Base-by-base conservation (phyloP, 2,329 filamentous ascomycete genomes). In the Byssoonygena ceratinophila region DNA sequence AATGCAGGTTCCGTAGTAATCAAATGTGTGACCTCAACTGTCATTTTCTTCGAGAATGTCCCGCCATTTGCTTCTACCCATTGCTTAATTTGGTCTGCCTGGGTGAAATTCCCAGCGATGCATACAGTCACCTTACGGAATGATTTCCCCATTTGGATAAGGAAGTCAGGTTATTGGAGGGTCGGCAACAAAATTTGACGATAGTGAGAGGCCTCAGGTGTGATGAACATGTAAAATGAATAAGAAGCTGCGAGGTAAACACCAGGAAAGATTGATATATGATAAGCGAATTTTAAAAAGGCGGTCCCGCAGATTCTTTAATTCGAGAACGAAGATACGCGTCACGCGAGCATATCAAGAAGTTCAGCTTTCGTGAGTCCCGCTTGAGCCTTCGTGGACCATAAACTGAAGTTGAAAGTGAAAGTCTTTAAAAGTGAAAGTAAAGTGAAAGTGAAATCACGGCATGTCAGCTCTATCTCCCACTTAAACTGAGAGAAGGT, bases 21-120 rank as follows among this genome's bases (percentile, higher is more conserved):
- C 0, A 95, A 70, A 66, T 94, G 88, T 0, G 88, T 94, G 8
- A 84, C 79, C 0, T 71, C 60, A 0, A 72, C 64, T 23, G 72
- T 73, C 16, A 87, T 67, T 0, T 73, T 68, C 1, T 71, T 64
- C 0, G 71, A 68, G 62, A 81, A 84, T 1, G 53, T 65, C 1
- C 85, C 88, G 5, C 79, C 81, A 54, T 84, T 79, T 3, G 72
- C 63, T 3, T 71, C 70, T 8, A 87, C 75, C 86, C 87, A 94
- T 36, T 72, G 71, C 32, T 74, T 74, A 32, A 92, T 74, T 39
- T 85, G 77, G 1, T 77, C 71, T 1, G 74, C 67, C 1, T 71
- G 73, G 1, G 68, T 74, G 3, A 87, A 77, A 1, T 77, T 71
- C 3, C 84, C 84, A 0, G 76, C 78, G 0, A 77, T 66, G 20